Evolutionary conservation across 78 protist genomes (phyloP).

Genomic region (Polysphondylium violaceum): DNA sequence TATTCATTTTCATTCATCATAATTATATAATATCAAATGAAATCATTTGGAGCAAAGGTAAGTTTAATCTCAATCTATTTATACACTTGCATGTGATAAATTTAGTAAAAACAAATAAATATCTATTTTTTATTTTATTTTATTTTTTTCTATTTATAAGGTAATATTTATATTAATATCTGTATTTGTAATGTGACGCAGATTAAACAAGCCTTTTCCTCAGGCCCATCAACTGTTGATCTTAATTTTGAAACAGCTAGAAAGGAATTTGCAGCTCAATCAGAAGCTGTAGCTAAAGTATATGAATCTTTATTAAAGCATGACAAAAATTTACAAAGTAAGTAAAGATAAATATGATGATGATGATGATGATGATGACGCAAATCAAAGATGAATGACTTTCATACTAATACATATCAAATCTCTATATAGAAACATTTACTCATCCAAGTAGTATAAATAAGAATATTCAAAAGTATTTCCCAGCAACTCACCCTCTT

Average conservation of each 20-base stretch:
- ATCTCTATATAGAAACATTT: constrained; percentile 35
- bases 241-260: constrained; percentile 33
- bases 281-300: constrained; percentile 21
- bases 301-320: constrained; percentile 37
- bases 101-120: neutral
- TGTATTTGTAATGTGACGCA: neutral
- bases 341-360: neutral
- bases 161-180: too few relatives aligned
- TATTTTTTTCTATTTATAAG: neutral
- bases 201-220: constrained; percentile 1
- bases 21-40: neutral
- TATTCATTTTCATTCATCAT: neutral
- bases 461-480: constrained; percentile 30
- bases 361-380: too few relatives aligned
- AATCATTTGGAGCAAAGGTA: constrained; percentile 42
- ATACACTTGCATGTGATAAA: too few relatives aligned
- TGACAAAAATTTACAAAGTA: constrained; percentile 73
- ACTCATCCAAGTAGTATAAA: constrained; percentile 66
- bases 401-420: too few relatives aligned
- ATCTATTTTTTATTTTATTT: neutral
- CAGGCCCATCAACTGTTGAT: constrained; percentile 39
- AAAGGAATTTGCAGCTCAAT: constrained; percentile 20
- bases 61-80: too few relatives aligned
- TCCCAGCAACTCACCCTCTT: constrained; percentile 34
- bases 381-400: too few relatives aligned